Conservation (phyloP, 495 filamentous ascomycete species). For the Elasticomyces elasticus region DNA sequence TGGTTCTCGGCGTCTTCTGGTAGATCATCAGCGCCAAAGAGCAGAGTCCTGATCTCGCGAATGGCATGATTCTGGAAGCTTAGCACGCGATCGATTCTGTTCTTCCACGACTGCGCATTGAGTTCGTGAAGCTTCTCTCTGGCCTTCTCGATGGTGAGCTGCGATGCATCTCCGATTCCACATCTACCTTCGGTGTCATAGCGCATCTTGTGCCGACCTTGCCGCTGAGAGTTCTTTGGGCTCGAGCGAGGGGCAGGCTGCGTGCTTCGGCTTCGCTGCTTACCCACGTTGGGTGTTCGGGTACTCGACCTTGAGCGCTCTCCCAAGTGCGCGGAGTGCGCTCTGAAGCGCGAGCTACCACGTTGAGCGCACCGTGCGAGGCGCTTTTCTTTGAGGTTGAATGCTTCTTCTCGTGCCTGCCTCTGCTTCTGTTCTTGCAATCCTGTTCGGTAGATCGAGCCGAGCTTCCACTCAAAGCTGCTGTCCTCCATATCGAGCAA, state of each 20-base stretch:
- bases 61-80: slow-evolving; percentile 59
- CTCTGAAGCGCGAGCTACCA: slow-evolving; percentile 42
- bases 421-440: slow-evolving; percentile 82
- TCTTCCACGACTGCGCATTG: slow-evolving; percentile 88
- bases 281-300: neutral
- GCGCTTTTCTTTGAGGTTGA: slow-evolving; percentile 73
- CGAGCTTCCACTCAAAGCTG: slow-evolving; percentile 93
- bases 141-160: slow-evolving; percentile 63
- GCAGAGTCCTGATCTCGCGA: slow-evolving; percentile 66
- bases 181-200: slow-evolving; percentile 73
- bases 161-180: slow-evolving; percentile 56
- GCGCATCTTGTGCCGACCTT: slow-evolving; percentile 45
- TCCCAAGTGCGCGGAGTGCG: slow-evolving; percentile 38
- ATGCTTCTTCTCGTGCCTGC: slow-evolving; percentile 81
- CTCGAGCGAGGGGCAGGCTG: slow-evolving; percentile 21
- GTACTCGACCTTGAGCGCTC: slow-evolving; percentile 24
- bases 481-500: slow-evolving; percentile 92
- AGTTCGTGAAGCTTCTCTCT: slow-evolving; percentile 62
- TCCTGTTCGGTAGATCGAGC: slow-evolving; percentile 80
- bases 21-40: slow-evolving; percentile 74
- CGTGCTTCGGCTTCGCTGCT: slow-evolving; percentile 31
- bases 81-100: slow-evolving; percentile 70
- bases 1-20: slow-evolving; percentile 70
- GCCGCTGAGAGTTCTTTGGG: slow-evolving; percentile 35
- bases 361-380: slow-evolving; percentile 52